These are phyloP conservation scores for Blastocystis sp. DNA, from an alignment of 352 stramenopile species.

Conservation along the genomic window DNA sequence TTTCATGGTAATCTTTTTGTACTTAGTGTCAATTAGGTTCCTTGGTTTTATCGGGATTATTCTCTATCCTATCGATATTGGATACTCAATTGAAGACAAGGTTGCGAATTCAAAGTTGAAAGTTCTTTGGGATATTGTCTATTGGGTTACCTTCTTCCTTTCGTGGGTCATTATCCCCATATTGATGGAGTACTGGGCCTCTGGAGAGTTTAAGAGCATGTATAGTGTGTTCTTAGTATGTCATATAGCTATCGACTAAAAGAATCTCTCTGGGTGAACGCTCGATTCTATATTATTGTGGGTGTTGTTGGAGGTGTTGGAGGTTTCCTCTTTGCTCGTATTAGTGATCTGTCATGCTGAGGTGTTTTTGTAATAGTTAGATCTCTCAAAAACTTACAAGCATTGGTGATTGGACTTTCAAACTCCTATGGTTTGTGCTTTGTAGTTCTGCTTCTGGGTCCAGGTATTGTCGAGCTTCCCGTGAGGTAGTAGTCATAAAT, in stretches of 20 bases:
- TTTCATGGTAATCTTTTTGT: not conserved
- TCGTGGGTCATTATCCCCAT: conserved; percentile 53
- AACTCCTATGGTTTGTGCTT: conserved; percentile 66
- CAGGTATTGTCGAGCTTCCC: conserved; percentile 47
- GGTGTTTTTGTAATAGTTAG: not conserved
- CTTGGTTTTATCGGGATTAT: conserved; percentile 66
- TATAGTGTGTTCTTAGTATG: not conserved
- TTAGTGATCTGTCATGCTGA: conserved; percentile 1
- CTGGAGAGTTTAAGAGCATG: conserved; percentile 42
- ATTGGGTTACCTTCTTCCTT: conserved; percentile 67
- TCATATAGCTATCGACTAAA: conserved; percentile 36
- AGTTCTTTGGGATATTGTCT: conserved; percentile 51
- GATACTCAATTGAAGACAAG: conserved; percentile 44
- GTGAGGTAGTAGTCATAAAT: not conserved
- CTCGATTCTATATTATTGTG: conserved; percentile 30
- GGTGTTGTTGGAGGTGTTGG: conserved; percentile 8
- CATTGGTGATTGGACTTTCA: conserved; percentile 39
- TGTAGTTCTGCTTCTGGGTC: conserved; percentile 44
- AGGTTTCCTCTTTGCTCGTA: not conserved
- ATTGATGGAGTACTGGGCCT: conserved; percentile 63
- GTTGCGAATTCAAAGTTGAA: conserved; percentile 17
- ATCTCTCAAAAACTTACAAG: not conserved
- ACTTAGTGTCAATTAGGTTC: not conserved
- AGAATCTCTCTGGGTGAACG: conserved; percentile 63
- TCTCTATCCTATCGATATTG: conserved; percentile 63